phyloP scores from a whole-genome alignment of 805 yeast species.

The Saturnispora ahearnii region DNA sequence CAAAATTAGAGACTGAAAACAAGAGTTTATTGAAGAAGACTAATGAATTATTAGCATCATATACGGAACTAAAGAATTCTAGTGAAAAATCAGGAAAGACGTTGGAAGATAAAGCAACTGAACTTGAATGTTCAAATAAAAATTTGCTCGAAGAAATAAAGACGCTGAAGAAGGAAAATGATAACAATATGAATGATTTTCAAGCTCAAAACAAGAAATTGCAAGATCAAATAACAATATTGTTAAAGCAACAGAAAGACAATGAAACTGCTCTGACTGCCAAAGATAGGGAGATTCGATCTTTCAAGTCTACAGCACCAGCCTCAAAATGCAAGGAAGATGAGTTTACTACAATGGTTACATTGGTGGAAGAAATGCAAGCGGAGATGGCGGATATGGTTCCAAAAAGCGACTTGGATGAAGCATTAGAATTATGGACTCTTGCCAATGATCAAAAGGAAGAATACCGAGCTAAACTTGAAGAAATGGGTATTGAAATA shows the following conservation, averaged over 20 bases:
- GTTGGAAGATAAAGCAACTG: not conserved
- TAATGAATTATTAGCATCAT: not conserved
- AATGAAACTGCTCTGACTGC: not conserved
- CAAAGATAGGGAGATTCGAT: not conserved
- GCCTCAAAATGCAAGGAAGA: not conserved
- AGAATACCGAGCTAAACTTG: conserved; percentile 5
- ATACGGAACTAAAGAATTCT: not conserved
- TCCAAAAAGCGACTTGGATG: conserved; percentile 9
- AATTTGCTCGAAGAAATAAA: not conserved
- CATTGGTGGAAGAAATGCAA: conserved; percentile 2
- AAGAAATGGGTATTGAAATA: conserved; percentile 7
- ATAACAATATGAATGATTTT: not conserved
- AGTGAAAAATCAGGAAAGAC: not conserved
- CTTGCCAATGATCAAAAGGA: conserved; percentile 11
- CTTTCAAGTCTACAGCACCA: not conserved
- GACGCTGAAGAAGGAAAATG: not conserved
- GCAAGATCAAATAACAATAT: not conserved
- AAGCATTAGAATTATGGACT: conserved; percentile 12
- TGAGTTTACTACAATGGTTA: not conserved
- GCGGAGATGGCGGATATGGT: conserved; percentile 5
- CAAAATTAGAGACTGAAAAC: not conserved
- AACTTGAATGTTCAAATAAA: not conserved
- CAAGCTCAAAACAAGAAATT: not conserved
- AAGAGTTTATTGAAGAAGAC: not conserved
- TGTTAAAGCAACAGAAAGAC: not conserved